phyloP scores from a whole-genome alignment of 179 eudicot genomes.

The Spinacia oleracea region DNA sequence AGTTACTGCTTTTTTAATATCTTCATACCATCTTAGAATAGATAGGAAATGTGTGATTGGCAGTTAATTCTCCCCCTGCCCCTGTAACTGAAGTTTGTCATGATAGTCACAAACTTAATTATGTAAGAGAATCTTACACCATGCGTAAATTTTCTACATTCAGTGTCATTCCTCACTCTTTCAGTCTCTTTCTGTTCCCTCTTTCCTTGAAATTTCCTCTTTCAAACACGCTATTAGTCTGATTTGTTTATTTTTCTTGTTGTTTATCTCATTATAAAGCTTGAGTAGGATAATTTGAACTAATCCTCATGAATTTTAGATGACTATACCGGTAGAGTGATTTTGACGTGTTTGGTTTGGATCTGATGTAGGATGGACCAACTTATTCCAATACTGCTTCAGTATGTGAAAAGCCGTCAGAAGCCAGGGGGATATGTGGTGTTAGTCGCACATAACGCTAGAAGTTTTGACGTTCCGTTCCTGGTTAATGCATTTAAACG shows the following conservation, averaged over 20 bases:
- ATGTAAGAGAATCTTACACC: not conserved
- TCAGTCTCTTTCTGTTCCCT: not conserved
- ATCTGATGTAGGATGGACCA: slow-evolving; percentile 67
- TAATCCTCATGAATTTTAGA: slow-evolving; percentile 19
- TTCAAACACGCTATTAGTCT: too few species aligned
- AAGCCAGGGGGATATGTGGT: slow-evolving; percentile 71
- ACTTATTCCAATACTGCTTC: slow-evolving; percentile 71
- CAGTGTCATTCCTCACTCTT: not conserved
- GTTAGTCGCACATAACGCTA: slow-evolving; percentile 71
- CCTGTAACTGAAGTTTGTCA: not conserved
- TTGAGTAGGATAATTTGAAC: not conserved
- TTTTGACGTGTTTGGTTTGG: slow-evolving; percentile 17
- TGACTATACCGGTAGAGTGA: slow-evolving; percentile 11
- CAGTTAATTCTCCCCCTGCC: not conserved
- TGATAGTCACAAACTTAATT: not conserved
- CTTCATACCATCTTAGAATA: not conserved
- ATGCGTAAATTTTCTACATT: not conserved
- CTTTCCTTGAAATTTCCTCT: not conserved
- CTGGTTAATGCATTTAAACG: slow-evolving; percentile 63
- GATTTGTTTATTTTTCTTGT: not conserved
- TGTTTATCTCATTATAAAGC: not conserved
- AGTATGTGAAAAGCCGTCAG: slow-evolving; percentile 69
- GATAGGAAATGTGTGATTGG: not conserved
- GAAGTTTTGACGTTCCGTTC: slow-evolving; percentile 72
- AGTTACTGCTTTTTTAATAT: not conserved